phyloP scores from a whole-genome alignment of 352 stramenopile genomes.

The Phytophthora fragariae region DNA sequence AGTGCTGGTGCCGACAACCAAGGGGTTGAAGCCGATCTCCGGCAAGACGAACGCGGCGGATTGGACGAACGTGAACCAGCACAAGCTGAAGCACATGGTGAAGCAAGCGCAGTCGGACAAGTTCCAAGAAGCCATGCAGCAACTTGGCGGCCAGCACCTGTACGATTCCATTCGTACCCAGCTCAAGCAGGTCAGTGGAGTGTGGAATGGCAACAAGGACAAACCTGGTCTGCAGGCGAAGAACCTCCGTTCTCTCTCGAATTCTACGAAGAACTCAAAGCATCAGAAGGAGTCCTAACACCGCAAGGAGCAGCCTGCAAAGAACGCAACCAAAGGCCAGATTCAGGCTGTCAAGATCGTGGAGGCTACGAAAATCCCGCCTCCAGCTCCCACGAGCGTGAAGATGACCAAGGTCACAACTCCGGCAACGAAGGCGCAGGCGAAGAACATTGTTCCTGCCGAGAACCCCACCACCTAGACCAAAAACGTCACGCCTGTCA shows the following conservation, averaged over 20 bases:
- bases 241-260: slow-evolving; percentile 13
- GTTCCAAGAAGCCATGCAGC: slow-evolving; percentile 33
- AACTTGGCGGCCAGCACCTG: slow-evolving; percentile 19
- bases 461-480: background rate
- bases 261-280: background rate
- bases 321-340: slow-evolving; percentile 2
- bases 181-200: slow-evolving; percentile 21
- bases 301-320: slow-evolving; percentile 6
- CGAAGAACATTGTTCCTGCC: background rate
- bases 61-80: slow-evolving; percentile 7
- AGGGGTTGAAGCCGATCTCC: slow-evolving; percentile 5
- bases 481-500: background rate
- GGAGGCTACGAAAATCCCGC: slow-evolving; percentile 21
- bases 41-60: background rate
- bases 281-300: slow-evolving; percentile 8
- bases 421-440: background rate
- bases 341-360: slow-evolving; percentile 18
- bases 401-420: slow-evolving; percentile 1
- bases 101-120: slow-evolving; percentile 26
- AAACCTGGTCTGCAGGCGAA: slow-evolving; percentile 21
- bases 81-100: slow-evolving; percentile 21
- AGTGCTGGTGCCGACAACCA: slow-evolving; percentile 2
- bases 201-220: slow-evolving; percentile 24
- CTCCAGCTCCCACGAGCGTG: slow-evolving; percentile 13
- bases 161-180: slow-evolving; percentile 28